A percentile compares a stretch with the other conserved stretches of the same genome.
Conservation (phyloP, 2,329 filamentous ascomycete species). For the Fusarium sp. region DNA sequence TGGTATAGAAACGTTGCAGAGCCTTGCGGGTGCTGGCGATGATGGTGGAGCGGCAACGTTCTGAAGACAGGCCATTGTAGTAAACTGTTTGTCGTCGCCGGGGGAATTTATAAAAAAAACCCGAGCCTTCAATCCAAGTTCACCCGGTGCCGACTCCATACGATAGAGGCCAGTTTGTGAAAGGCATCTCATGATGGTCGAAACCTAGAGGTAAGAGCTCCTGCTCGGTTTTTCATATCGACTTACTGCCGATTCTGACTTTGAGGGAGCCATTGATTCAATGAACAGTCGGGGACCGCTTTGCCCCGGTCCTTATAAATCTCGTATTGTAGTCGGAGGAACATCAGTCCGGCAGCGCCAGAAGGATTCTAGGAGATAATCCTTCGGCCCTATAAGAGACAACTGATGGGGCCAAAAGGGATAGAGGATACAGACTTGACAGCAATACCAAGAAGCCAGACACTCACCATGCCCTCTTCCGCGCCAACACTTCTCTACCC, state of each 20-base stretch:
- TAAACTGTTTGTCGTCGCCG: neutral
- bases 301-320: neutral
- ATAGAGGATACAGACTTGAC: neutral
- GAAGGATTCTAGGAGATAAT: neutral
- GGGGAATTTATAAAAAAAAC: neutral
- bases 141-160: neutral
- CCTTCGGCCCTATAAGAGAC: neutral
- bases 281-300: neutral
- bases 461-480: neutral
- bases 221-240: neutral
- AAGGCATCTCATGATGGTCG: neutral
- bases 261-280: neutral
- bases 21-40: too few relatives aligned
- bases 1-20: too few relatives aligned
- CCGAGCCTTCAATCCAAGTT: neutral
- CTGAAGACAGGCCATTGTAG: neutral
- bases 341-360: neutral
- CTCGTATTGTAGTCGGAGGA: neutral
- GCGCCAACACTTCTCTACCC: neutral
- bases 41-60: neutral
- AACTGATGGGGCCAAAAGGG: neutral
- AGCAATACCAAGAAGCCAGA: neutral
- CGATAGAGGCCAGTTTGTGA: neutral
- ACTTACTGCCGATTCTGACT: neutral
- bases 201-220: neutral